Conservation (phyloP, 148 eudicot species). For the Silene conica region DNA sequence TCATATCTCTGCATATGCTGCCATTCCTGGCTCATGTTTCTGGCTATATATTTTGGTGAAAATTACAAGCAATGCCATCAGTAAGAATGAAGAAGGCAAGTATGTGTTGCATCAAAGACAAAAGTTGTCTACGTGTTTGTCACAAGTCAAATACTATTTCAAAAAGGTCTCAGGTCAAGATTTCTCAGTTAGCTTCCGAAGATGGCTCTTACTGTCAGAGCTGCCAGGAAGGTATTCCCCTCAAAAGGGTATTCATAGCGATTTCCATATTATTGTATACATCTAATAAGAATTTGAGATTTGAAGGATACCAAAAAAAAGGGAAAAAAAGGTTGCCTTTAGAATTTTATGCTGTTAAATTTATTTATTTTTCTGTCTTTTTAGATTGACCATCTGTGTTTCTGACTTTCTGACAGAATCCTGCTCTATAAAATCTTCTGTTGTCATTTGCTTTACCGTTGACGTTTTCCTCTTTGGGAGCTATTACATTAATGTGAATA, state of each 20-base stretch:
- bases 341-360: not conserved
- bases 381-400: not conserved
- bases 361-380: not conserved
- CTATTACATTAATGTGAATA: not conserved
- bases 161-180: constrained; percentile 50
- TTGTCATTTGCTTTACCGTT: too few relatives aligned
- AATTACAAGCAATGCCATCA: constrained; percentile 67
- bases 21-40: constrained; percentile 42
- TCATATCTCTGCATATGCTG: constrained; percentile 30
- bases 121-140: constrained; percentile 62
- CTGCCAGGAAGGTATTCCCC: constrained; percentile 51
- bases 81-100: constrained; percentile 67
- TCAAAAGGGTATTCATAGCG: not conserved
- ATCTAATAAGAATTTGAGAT: too few relatives aligned
- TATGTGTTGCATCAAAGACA: constrained; percentile 61
- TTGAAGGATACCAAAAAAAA: too few relatives aligned
- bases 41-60: constrained; percentile 27
- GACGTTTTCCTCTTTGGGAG: not conserved
- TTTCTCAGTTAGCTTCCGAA: constrained; percentile 41
- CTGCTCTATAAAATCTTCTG: not conserved
- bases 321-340: not conserved
- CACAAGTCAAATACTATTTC: constrained; percentile 63
- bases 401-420: not conserved
- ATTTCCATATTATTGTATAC: not conserved
- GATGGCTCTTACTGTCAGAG: constrained; percentile 25